Base-by-base conservation (phyloP, 768 basidiomycete species). In the Phlegmacium glaucopus region DNA sequence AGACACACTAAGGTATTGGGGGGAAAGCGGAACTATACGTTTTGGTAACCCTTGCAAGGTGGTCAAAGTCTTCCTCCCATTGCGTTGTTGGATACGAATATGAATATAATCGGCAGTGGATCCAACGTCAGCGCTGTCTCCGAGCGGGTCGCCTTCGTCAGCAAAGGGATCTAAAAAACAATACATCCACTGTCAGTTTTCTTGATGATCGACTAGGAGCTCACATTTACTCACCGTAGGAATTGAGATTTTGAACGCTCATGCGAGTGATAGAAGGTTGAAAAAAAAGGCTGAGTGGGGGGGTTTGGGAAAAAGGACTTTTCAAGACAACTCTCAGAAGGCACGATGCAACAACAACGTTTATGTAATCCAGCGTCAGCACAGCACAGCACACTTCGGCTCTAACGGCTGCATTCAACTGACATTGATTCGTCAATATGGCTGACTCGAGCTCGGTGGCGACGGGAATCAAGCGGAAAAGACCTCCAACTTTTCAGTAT, bases 81-180 rank as follows among this genome's bases (percentile, higher is more conserved):
- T 99, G 64, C 96, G 83, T 72, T 99, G 96, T 70, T 99, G 96
- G 61, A 99, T 90, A 75, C 96, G 92, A 64, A 95, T 90, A 68
- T 94, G 92, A 66, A 94, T 89, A 68, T 91, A 86, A 66, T 90
- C 83, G 61, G 82, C 71, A 66, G 84, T 82, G 54, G 87, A 85
- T 57, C 87, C 87, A 61, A 90, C 87, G 76, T 89, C 84, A 60
- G 83, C 71, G 62, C 66, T 78, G 61, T 76, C 76, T 65, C 73
- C 82, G 63, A 90, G 86, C 63, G 85, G 83, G 70, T 91, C 90
- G 61, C 83, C 87, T 71, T 90, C 89, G 72, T 94, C 94, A 75
- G 89, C 90, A 78, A 95, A 95, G 76, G 93, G 93, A 82, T 95
- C 94, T 93, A 53, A 44, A 11, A 47, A 29, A 51, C 35, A 49